phyloP scores from a whole-genome alignment of 2,329 filamentous ascomycete species.

The Leptosphaerulina australis region DNA sequence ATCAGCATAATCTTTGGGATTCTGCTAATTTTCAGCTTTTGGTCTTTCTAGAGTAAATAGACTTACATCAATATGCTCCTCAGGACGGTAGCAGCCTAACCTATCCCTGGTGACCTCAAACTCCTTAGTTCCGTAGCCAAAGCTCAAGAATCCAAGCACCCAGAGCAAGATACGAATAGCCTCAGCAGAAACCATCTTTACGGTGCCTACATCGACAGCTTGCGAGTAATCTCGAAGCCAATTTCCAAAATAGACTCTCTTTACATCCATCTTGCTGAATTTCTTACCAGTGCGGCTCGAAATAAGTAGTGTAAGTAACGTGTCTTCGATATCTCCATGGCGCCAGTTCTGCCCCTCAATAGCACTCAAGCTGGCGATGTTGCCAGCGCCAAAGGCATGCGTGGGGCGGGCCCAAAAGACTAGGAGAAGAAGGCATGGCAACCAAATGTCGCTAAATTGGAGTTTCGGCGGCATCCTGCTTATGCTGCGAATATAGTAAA shows the following conservation, averaged over 20 bases:
- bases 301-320: constrained; percentile 74
- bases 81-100: constrained; percentile 74
- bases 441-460: constrained; percentile 43
- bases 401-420: constrained; percentile 72
- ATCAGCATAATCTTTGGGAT: constrained; percentile 74
- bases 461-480: constrained; percentile 36
- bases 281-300: constrained; percentile 73
- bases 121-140: constrained; percentile 81
- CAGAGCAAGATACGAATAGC: constrained; percentile 89
- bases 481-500: not conserved
- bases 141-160: constrained; percentile 87
- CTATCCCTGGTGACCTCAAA: constrained; percentile 83
- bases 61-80: constrained; percentile 73
- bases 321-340: constrained; percentile 82
- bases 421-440: constrained; percentile 55
- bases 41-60: not conserved
- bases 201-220: constrained; percentile 88
- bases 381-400: constrained; percentile 84
- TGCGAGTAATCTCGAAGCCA: constrained; percentile 95
- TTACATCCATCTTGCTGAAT: constrained; percentile 85
- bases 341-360: constrained; percentile 81
- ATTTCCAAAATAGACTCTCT: constrained; percentile 94
- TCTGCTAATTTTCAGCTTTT: constrained; percentile 16
- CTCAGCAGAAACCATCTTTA: constrained; percentile 88
- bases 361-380: constrained; percentile 80